Conservation (phyloP, 1,284 basidiomycete species). For the Boletellus dicymbophilus region DNA sequence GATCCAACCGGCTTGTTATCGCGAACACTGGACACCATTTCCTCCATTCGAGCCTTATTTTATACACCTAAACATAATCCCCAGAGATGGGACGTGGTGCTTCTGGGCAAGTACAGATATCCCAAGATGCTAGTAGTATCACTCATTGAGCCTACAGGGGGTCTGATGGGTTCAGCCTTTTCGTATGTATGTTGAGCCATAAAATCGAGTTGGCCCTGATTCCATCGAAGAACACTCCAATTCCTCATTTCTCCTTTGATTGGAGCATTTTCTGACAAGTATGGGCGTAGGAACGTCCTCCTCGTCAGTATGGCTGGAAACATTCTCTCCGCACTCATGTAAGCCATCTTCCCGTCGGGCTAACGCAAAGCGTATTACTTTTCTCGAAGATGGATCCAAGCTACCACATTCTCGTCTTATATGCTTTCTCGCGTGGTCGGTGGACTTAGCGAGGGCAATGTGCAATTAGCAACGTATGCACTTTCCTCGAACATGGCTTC, state of each 20-base stretch:
- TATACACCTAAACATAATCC: constrained; percentile 63
- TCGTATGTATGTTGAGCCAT: constrained; percentile 55
- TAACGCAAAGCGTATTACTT: background rate
- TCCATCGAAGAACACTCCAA: constrained; percentile 68
- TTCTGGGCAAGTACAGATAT: constrained; percentile 53
- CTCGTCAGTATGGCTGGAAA: constrained; percentile 91
- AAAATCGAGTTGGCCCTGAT: constrained; percentile 5
- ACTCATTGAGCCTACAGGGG: constrained; percentile 47
- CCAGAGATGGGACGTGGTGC: constrained; percentile 80
- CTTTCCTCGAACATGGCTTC: background rate
- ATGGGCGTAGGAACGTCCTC: constrained; percentile 82
- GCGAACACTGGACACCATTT: constrained; percentile 64
- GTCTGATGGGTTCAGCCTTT: constrained; percentile 88
- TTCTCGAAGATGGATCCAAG: constrained; percentile 75
- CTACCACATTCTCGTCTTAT: constrained; percentile 85
- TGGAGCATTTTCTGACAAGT: constrained; percentile 80
- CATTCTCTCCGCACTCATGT: constrained; percentile 81
- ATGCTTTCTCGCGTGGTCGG: constrained; percentile 88
- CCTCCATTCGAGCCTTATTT: constrained; percentile 60
- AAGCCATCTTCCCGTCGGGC: constrained; percentile 30
- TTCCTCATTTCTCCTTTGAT: constrained; percentile 86
- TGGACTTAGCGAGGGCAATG: constrained; percentile 87
- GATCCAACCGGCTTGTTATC: constrained; percentile 71
- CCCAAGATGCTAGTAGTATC: background rate
- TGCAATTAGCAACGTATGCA: constrained; percentile 77